Percentiles rank a stretch among this genome's conserved stretches.
Conservation (phyloP, 2,329 filamentous ascomycete species). For the Phialophora chinensis region DNA sequence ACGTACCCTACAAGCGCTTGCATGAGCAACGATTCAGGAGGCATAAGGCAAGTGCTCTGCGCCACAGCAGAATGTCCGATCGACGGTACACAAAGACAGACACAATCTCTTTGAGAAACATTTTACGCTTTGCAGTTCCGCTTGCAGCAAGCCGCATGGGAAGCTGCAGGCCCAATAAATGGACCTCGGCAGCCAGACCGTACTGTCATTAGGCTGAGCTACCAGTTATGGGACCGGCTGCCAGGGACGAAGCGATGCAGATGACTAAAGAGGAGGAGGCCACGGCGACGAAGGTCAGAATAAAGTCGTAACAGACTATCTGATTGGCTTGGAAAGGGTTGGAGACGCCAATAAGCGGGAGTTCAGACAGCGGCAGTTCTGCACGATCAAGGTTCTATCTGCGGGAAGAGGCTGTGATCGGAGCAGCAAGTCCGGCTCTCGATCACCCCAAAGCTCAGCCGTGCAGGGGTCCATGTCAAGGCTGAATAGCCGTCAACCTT, state of each 20-base stretch:
- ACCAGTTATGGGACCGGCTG: background rate
- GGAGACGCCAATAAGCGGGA: constrained; percentile 18
- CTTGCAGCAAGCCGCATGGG: background rate
- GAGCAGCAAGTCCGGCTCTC: constrained; percentile 11
- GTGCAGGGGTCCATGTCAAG: constrained; percentile 1
- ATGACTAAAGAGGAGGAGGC: background rate
- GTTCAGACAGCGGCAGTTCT: constrained; percentile 10
- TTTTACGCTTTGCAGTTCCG: background rate
- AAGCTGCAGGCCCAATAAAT: background rate
- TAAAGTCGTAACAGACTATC: constrained; percentile 7
- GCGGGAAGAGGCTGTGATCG: constrained; percentile 6
- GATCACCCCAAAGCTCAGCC: constrained; percentile 4
- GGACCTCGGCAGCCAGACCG: background rate
- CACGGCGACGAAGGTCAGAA: constrained; percentile 13
- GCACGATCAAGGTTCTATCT: constrained; percentile 14
- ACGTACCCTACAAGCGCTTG: background rate
- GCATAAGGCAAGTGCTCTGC: background rate
- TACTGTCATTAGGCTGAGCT: background rate
- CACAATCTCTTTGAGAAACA: background rate
- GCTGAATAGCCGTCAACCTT: background rate
- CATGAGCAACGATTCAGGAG: background rate
- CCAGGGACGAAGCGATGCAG: background rate
- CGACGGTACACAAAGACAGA: background rate
- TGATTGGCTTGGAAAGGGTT: constrained; percentile 8
- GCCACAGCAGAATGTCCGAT: background rate